Conservation (phyloP, 2,329 filamentous ascomycete genomes). For the Nakataea oryzae region DNA sequence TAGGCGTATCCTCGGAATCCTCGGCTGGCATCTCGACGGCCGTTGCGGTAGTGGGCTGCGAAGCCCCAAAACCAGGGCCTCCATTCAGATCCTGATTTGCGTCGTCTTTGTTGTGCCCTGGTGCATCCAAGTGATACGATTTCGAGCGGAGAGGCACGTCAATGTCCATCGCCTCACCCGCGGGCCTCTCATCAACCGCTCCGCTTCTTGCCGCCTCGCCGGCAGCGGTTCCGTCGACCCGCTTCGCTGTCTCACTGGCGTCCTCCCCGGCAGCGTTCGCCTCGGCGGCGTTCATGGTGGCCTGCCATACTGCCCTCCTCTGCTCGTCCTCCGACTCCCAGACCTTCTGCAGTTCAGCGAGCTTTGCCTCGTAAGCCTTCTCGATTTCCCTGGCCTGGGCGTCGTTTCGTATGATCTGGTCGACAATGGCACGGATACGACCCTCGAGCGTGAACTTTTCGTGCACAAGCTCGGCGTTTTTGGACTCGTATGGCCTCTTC, state of each 20-base stretch:
- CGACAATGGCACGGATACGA: not conserved
- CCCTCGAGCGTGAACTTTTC: not conserved
- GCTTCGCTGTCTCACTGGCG: not conserved
- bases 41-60: not conserved
- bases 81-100: not conserved
- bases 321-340: not conserved
- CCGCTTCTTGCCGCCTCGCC: not conserved
- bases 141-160: not conserved
- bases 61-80: not conserved
- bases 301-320: not conserved
- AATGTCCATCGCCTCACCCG: not conserved
- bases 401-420: not conserved
- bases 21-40: not conserved
- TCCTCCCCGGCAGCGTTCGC: not conserved
- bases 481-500: not conserved
- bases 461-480: not conserved
- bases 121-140: not conserved
- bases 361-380: not conserved
- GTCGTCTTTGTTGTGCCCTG: not conserved
- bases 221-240: not conserved
- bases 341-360: not conserved
- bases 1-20: not conserved
- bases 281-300: not conserved
- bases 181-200: not conserved
- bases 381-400: not conserved